Conservation (phyloP, 306 rosid species). For the Casuarina cunninghamiana region DNA sequence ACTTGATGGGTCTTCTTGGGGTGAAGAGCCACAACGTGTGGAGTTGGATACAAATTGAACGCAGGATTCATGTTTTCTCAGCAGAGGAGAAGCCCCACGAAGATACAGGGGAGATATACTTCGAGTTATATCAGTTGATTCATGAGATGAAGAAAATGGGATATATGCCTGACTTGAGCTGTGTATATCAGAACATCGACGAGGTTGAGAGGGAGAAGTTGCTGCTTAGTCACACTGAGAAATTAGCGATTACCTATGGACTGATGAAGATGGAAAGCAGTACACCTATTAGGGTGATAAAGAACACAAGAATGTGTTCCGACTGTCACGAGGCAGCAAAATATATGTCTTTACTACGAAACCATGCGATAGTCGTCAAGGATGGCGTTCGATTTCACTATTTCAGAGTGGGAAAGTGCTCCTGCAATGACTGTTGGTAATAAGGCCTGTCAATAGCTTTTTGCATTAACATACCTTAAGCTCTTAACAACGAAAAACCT, state of each 20-base stretch:
- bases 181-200: slow-evolving; percentile 60
- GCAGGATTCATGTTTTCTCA: slow-evolving; percentile 49
- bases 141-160: slow-evolving; percentile 53
- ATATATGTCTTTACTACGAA: slow-evolving; percentile 51
- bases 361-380: slow-evolving; percentile 42
- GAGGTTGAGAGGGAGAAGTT: slow-evolving; percentile 55
- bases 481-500: background rate
- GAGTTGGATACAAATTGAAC: slow-evolving; percentile 69
- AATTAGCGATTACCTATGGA: slow-evolving; percentile 68
- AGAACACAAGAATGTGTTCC: slow-evolving; percentile 60
- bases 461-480: background rate
- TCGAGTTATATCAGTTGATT: slow-evolving; percentile 55
- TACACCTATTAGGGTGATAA: slow-evolving; percentile 60
- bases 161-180: slow-evolving; percentile 48
- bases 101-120: slow-evolving; percentile 59
- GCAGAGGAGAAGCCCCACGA: slow-evolving; percentile 57
- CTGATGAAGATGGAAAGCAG: slow-evolving; percentile 47
- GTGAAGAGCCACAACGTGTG: slow-evolving; percentile 48
- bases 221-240: slow-evolving; percentile 70
- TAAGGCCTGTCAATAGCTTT: background rate
- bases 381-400: slow-evolving; percentile 72
- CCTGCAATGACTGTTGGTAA: slow-evolving; percentile 68
- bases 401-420: slow-evolving; percentile 56
- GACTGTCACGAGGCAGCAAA: slow-evolving; percentile 70
- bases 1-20: slow-evolving; percentile 36